These are phyloP conservation scores for Colletotrichum coccodes DNA, from an alignment of 2,329 filamentous ascomycete genomes.

Conservation along the genomic window DNA sequence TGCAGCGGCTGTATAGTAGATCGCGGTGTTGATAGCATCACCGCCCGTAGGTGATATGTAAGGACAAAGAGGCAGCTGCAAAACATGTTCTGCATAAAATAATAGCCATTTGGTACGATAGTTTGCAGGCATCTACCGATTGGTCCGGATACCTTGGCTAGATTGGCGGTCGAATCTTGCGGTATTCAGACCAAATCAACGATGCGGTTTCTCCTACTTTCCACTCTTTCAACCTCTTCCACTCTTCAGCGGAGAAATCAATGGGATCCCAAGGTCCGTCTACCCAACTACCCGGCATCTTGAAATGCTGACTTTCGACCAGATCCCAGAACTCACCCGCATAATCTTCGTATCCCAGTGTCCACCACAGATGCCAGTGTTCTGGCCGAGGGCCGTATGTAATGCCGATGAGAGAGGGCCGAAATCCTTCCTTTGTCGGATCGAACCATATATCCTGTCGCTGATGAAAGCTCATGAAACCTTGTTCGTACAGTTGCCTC, in stretches of 20 bases:
- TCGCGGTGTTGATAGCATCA: too few species aligned
- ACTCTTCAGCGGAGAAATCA: accelerated
- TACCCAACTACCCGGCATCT: slow-evolving; percentile 10
- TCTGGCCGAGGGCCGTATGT: neutral
- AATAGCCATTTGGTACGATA: too few species aligned
- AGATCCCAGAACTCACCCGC: slow-evolving; percentile 19
- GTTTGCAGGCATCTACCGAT: too few species aligned
- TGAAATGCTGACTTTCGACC: neutral
- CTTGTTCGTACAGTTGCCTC: neutral
- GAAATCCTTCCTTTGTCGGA: accelerated
- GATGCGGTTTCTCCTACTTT: neutral
- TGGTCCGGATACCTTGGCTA: too few species aligned
- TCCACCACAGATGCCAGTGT: slow-evolving; percentile 21
- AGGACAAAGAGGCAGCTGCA: neutral
- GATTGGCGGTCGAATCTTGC: neutral
- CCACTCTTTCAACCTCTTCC: neutral
- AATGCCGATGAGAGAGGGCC: neutral
- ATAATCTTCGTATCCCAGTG: neutral
- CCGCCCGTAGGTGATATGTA: too few species aligned
- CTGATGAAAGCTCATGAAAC: accelerated
- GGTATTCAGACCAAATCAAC: slow-evolving; percentile 25
- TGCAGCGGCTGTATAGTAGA: too few species aligned
- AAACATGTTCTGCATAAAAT: too few species aligned
- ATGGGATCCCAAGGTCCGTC: neutral
- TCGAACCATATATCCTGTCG: accelerated